Base-by-base conservation (phyloP, 208 protist genomes). In the Trichomonas gallinae region DNA sequence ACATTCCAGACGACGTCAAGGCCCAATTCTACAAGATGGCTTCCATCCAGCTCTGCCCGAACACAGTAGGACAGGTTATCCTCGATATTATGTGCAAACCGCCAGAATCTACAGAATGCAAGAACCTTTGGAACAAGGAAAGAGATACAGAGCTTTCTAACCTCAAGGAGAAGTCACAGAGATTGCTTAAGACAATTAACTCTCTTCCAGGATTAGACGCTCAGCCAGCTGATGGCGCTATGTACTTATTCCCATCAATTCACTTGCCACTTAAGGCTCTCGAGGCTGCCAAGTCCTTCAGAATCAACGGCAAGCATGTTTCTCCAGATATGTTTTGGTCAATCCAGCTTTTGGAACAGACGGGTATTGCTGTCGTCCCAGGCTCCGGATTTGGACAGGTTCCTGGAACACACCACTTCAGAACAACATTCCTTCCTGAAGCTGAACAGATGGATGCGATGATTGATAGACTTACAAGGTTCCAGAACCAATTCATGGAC, bases 401-500 rank as follows among this genome's bases (percentile, higher is more conserved):
- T 58, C 36, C 34, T 88, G 96, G 97, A 49, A 99, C 99, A 36
- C 99, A 98, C 96, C 99, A 99, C 98, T 99, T 99, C 97, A 98
- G 99, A 97, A 99, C 98, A 36, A 99, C 99, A 46, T 99, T 99
- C 97, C 98, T 99, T 44, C 99, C 99, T 38, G 98, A 98, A 36
- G 99, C 99, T 97, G 97, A 99, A 38, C 97, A 99, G 96, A 99
- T 99, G 97, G 97, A 99, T 46, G 63, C 23, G 17, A 96, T 97
- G 34, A 48, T 97, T 26, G 88, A 63, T 0, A 38, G 63, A 26
- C 45, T 97, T 42, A 63, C 31, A 17, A 46, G 40, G 13, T 97
- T 97, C 93, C 97, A 97, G 63, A 83, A 17, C 36, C 2, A 96
- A 38, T 97, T 97, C 96, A 96, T 97, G 96, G 17, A 96, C 8